Evolutionary conservation across 176 grass and related monocot species (phyloP), one percentile per base, ranked within the genome.

Genomic region (Oryza nivara): DNA sequence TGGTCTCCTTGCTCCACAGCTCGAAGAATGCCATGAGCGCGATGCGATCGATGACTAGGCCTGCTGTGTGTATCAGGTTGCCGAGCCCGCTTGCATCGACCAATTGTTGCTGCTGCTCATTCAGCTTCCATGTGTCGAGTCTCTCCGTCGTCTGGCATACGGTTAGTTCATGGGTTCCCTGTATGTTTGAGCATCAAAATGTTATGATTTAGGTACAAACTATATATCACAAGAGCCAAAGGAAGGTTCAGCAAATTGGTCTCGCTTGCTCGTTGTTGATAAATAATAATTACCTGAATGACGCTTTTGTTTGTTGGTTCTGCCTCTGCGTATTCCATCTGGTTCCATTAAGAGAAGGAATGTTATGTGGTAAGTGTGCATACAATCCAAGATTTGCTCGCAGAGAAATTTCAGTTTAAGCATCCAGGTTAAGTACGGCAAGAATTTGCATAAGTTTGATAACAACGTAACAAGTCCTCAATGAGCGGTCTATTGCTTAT

Each of bases 101-200:
- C 52, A 84, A 38, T 22, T 66, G 72, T 76, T 84, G 41, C 82
- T 84, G 82, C 12, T 15, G 16, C 64, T 84, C 26, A 15, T 67
- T 75, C 82, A 84, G 72, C 72, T 74, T 72, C 82, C 82, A 84
- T 75, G 54, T 84, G 16, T 83, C 19, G 25, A 83, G 54, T 9
- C 44, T 43, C 70, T 61, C 22, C 3, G 51, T 74, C 41, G 11
- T 65, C 82, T 84, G 71, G 30, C 78, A 80, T 65, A 80, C 11
- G 30, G 11, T 15, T 56, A 81, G 19, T 71, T 15, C 54, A 73
- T 40, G 36, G 58, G n/a, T 64, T 63, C 61, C 9, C 68, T 73
- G 69, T 25, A 65, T 32, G 22, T n/a, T 82, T 64, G 64, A 64
- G 72, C 25, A 46, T 32, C 16, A 32, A 54, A 54, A 20, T 6